A percentile compares a stretch with the other conserved stretches of the same genome.
Evolutionary conservation across 768 basidiomycete genomes (phyloP).

Genomic region (Naganishia kalamii): DNA sequence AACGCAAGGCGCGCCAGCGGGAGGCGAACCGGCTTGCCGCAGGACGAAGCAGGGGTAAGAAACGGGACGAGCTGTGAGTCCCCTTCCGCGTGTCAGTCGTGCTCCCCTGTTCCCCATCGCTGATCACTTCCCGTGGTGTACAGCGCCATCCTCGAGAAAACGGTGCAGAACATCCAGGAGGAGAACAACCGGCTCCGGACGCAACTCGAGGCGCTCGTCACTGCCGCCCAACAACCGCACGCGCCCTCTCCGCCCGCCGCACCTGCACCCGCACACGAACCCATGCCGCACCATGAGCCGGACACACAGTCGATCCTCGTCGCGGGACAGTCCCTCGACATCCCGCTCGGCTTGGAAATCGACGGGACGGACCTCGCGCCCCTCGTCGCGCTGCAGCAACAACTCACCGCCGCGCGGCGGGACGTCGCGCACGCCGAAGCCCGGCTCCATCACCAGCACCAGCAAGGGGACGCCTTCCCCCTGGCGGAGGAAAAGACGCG

Average conservation of each 20-base stretch:
- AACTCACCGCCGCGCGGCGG: not conserved
- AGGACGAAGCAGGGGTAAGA: constrained; percentile 37
- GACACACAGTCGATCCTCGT: not conserved
- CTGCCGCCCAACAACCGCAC: constrained; percentile 11
- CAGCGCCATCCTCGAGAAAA: constrained; percentile 32
- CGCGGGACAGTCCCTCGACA: not conserved
- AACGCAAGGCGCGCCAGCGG: constrained; percentile 35
- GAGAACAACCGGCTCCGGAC: constrained; percentile 38
- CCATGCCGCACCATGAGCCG: not conserved
- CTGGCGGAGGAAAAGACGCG: constrained; percentile 1
- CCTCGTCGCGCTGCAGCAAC: not conserved
- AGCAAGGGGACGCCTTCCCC: too few species aligned
- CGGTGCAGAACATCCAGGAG: constrained; percentile 32
- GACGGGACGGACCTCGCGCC: constrained; percentile 1
- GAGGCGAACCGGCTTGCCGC: constrained; percentile 42
- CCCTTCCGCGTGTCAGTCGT: not conserved
- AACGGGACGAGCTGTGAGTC: constrained; percentile 37
- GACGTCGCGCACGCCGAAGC: constrained; percentile 17
- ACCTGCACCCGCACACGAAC: not conserved
- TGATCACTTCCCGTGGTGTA: not conserved
- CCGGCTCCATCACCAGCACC: too few species aligned
- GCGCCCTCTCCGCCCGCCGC: not conserved
- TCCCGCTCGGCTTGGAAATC: constrained; percentile 3
- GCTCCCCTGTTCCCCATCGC: not conserved
- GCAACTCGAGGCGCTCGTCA: constrained; percentile 29